Evolutionary conservation across 1,139 yeast species (phyloP).

Genomic region (Magnusiomyces clavatus): DNA sequence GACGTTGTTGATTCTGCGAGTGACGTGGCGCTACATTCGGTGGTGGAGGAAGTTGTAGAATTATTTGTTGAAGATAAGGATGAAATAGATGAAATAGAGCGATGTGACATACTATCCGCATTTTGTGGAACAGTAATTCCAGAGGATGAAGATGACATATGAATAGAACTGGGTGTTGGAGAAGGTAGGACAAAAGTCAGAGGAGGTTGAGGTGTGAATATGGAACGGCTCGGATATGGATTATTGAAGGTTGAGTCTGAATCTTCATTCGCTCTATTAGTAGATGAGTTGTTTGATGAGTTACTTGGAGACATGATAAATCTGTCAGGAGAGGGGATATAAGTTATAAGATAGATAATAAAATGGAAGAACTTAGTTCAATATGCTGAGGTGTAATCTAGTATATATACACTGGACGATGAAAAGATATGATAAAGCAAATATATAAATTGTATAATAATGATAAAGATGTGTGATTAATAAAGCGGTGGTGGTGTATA

Average conservation of each 20-base stretch:
- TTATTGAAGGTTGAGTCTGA: not conserved
- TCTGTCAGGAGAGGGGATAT: not conserved
- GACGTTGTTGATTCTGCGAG: not conserved
- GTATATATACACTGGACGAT: not conserved
- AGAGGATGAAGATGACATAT: no score
- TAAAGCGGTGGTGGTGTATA: not conserved
- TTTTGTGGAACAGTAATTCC: no score
- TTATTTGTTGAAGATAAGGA: no score
- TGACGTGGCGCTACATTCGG: not conserved
- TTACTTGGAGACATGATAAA: not conserved
- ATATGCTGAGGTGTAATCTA: no score
- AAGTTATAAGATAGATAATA: not conserved
- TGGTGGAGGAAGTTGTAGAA: not conserved
- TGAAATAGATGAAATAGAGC: no score
- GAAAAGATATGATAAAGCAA: not conserved
- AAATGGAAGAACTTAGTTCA: not conserved
- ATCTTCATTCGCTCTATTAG: not conserved
- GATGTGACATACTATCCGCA: no score
- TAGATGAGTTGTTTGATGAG: not conserved
- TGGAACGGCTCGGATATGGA: not conserved
- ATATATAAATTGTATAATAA: not conserved
- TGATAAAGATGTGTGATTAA: not conserved
- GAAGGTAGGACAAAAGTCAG: no score
- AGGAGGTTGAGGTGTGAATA: not conserved
- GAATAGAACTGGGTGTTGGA: no score